Evolutionary conservation across 169 alveolate genomes (phyloP), one percentile per base, ranked within the genome.

Genomic region (Plasmodium berghei): DNA sequence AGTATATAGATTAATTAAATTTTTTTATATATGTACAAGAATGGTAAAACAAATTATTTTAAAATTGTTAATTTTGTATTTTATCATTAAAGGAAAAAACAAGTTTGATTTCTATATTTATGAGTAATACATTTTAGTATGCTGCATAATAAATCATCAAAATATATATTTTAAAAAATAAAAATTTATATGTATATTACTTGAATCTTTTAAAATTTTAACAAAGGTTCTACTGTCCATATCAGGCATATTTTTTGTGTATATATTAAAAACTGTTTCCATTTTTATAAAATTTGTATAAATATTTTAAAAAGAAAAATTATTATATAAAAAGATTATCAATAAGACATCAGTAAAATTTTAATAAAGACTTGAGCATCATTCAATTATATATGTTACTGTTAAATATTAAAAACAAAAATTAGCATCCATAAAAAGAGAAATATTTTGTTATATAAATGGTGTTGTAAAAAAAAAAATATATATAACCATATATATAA

Each of bases 211-310:
- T 86, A 95, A 92, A 14, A 95, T 80, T 91, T 95, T 95, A 16
- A 94, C 96, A 59, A 95, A 94, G 22, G 96, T 93, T 66, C 95
- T 88, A 66, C 95, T 93, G 69, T 94, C 97, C 95, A 95, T 93
- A 12, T 93, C 97, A 28, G 73, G 59, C 26, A 93, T 91, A 28
- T 94, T 93, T 71, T 90, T 92, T 63, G 97, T 95, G 93, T 90
- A 93, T 45, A 75, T 94, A 20, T 48, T 59, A 74, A 93, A 95
- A 8, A 94, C 96, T 22, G 63, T 90, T 24, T 93, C 93, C 69
- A 95, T 86, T 69, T 86, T 59, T 71, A 26, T 24, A 54, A 45
- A 16, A 16, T 52, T 52, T 16, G 59, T 16, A 52, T 14, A 52
- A 52, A 52, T 14, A 16, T 12, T 52, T 12, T 1, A 52, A 52